Evolutionary conservation across 257 asterid genomes (phyloP).

Genomic region (Ballota nigra): DNA sequence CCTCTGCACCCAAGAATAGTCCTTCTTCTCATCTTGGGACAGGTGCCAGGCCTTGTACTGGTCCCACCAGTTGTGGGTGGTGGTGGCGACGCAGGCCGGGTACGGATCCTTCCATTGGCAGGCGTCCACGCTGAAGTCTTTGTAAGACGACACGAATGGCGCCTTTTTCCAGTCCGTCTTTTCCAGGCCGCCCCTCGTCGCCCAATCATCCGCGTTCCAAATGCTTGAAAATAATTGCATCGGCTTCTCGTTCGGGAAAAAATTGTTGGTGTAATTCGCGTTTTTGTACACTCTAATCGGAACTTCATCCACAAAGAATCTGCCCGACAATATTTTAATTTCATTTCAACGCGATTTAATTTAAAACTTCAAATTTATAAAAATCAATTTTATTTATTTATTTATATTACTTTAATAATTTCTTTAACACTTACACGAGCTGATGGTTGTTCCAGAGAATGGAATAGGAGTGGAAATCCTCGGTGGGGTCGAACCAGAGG

Average conservation of each 20-base stretch:
- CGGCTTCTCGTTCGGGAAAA: conserved; percentile 82
- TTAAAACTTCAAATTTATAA: too few species aligned
- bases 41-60: conserved; percentile 84
- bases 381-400: too few species aligned
- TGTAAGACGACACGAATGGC: conserved; percentile 88
- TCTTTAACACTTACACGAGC: conserved; percentile 49
- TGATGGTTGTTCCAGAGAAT: conserved; percentile 83
- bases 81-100: conserved; percentile 81
- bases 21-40: conserved; percentile 55
- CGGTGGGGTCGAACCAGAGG: conserved; percentile 90
- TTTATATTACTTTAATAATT: too few species aligned
- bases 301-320: conserved; percentile 74
- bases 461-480: conserved; percentile 75
- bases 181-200: conserved; percentile 91
- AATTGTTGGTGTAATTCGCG: conserved; percentile 82
- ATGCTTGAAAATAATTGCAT: conserved; percentile 94
- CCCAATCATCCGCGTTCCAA: conserved; percentile 99
- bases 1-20: conserved; percentile 83
- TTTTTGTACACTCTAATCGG: conserved; percentile 86
- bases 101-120: conserved; percentile 89
- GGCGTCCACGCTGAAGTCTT: conserved; percentile 66
- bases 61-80: conserved; percentile 90
- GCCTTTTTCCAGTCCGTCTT: conserved; percentile 90
- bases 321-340: conserved; percentile 11
- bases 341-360: too few species aligned